Conservation (phyloP, 2,329 filamentous ascomycete species). For the Alternaria gansuensis region DNA sequence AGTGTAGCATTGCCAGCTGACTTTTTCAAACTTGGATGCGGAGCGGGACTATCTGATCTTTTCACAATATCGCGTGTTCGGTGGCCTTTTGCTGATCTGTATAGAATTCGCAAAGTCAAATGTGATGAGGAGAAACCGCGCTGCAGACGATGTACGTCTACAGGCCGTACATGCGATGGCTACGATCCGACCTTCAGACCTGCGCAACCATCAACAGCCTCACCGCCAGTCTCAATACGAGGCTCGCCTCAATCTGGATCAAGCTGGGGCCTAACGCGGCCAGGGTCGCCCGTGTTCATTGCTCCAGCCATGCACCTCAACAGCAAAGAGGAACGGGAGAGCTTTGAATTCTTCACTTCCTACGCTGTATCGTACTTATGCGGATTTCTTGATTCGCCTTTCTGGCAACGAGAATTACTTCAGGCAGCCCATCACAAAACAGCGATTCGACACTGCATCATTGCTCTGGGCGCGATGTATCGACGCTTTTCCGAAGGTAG, state of each 20-base stretch:
- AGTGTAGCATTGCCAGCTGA: neutral
- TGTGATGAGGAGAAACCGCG: conserved; percentile 47
- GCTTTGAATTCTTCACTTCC: conserved; percentile 45
- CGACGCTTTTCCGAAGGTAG: conserved; percentile 39
- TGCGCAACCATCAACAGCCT: conserved; percentile 7
- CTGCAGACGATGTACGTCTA: conserved; percentile 44
- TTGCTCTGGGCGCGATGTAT: conserved; percentile 47
- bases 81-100: conserved; percentile 10
- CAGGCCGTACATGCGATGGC: conserved; percentile 47
- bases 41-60: neutral
- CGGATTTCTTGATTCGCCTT: conserved; percentile 42
- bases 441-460: conserved; percentile 43
- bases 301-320: conserved; percentile 32
- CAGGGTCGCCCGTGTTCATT: conserved; percentile 21
- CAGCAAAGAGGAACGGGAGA: conserved; percentile 36
- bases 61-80: neutral
- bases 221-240: conserved; percentile 5
- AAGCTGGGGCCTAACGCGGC: conserved; percentile 13
- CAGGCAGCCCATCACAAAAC: conserved; percentile 46
- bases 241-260: conserved; percentile 2
- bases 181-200: conserved; percentile 31
- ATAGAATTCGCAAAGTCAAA: conserved; percentile 47
- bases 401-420: conserved; percentile 46
- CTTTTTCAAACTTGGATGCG: neutral
- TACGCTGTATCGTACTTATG: conserved; percentile 38